These are phyloP conservation scores for Fonsecaea monophora DNA, from an alignment of 2,329 filamentous ascomycete species.

Conservation along the genomic window DNA sequence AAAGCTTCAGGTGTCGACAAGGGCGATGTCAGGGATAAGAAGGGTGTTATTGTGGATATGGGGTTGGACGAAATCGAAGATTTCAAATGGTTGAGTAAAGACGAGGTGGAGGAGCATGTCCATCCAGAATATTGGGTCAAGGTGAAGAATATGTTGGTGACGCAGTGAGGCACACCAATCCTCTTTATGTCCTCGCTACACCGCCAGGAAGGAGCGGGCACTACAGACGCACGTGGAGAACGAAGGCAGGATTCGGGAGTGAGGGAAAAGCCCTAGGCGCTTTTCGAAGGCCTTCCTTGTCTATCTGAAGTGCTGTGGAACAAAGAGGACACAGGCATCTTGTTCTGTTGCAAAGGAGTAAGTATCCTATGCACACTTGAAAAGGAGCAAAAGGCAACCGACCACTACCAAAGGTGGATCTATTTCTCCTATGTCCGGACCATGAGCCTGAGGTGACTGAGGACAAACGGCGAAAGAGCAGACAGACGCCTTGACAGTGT, in stretches of 20 bases:
- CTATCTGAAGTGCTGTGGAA: neutral
- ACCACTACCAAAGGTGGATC: neutral
- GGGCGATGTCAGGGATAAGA: constrained; percentile 7
- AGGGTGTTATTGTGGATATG: constrained; percentile 8
- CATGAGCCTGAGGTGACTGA: neutral
- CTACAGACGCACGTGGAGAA: neutral
- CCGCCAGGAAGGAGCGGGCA: neutral
- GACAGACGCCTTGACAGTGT: neutral
- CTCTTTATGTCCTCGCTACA: neutral
- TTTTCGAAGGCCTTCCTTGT: neutral
- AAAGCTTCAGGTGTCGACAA: constrained; percentile 40
- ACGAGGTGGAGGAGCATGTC: constrained; percentile 78
- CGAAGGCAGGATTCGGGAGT: neutral
- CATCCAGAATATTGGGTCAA: constrained; percentile 72
- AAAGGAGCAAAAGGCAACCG: neutral
- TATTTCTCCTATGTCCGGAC: neutral
- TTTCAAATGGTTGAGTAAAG: constrained; percentile 90
- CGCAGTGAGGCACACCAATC: constrained; percentile 61
- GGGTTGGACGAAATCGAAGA: constrained; percentile 67
- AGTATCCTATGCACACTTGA: neutral
- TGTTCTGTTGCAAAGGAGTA: neutral
- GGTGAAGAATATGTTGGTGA: constrained; percentile 82
- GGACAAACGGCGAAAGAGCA: neutral
- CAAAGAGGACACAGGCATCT: neutral
- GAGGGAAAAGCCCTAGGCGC: neutral